Evolutionary conservation across 2,329 filamentous ascomycete species (phyloP).

Genomic region (Paracoccidioides brasiliensis): DNA sequence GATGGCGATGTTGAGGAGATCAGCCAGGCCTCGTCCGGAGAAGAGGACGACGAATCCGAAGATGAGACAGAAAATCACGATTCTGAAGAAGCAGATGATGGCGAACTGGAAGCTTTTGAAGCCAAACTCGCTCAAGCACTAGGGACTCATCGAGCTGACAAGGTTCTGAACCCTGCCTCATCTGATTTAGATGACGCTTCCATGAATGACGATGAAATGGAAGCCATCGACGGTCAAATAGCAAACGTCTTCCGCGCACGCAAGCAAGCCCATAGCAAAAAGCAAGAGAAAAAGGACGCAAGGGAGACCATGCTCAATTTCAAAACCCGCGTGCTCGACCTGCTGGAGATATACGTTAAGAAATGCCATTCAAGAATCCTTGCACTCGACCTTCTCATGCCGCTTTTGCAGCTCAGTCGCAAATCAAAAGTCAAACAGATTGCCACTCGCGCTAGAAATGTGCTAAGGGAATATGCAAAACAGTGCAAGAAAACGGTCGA

Average conservation of each 20-base stretch:
- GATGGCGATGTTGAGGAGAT: constrained; percentile 12
- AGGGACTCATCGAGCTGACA: constrained; percentile 49
- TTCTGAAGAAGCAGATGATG: constrained; percentile 14
- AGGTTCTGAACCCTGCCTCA: constrained; percentile 43
- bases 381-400: constrained; percentile 57
- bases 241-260: constrained; percentile 73
- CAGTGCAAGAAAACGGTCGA: constrained; percentile 39
- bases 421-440: constrained; percentile 66
- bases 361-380: constrained; percentile 57
- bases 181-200: constrained; percentile 53
- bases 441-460: constrained; percentile 56
- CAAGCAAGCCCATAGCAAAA: constrained; percentile 54
- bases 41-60: constrained; percentile 42
- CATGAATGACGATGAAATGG: constrained; percentile 95
- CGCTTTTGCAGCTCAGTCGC: constrained; percentile 62
- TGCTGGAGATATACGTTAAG: constrained; percentile 73
- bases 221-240: constrained; percentile 71
- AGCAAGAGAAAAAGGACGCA: constrained; percentile 75
- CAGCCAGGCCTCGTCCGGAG: constrained; percentile 49
- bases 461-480: constrained; percentile 61
- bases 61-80: constrained; percentile 8
- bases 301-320: constrained; percentile 85
- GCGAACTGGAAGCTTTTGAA: constrained; percentile 10
- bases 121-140: constrained; percentile 64
- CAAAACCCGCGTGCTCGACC: constrained; percentile 83